These are phyloP conservation scores for Crithidia expoeki DNA, from an alignment of 208 protist species.

Conservation along the genomic window DNA sequence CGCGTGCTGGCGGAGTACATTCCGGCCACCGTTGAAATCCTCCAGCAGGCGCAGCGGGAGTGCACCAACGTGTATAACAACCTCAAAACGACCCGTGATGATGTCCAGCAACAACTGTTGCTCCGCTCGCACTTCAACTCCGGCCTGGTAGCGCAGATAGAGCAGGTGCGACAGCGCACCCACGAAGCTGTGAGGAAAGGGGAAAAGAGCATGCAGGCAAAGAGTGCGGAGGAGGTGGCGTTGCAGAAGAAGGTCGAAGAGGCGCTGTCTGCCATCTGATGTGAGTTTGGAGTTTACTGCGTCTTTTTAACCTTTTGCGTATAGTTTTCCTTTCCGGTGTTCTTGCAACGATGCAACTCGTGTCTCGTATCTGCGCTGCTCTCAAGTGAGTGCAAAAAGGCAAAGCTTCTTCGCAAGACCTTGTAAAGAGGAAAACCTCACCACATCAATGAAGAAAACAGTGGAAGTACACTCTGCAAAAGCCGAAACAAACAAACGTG, in stretches of 20 bases:
- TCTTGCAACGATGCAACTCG: no score
- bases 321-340: not conserved
- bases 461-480: no score
- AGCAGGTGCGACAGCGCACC: constrained; percentile 19
- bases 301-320: not conserved
- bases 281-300: not conserved
- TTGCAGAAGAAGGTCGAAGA: constrained; percentile 46
- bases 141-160: constrained; percentile 13
- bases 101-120: constrained; percentile 34
- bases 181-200: constrained; percentile 15
- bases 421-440: no score
- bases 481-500: no score
- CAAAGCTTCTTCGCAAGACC: no score
- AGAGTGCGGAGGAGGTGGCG: constrained; percentile 36
- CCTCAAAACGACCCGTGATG: constrained; percentile 14
- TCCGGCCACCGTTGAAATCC: constrained; percentile 7
- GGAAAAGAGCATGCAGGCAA: not conserved
- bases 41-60: constrained; percentile 18
- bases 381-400: no score
- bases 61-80: constrained; percentile 12
- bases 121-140: constrained; percentile 30
- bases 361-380: no score
- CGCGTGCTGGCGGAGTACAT: constrained; percentile 23
- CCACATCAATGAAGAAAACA: no score
- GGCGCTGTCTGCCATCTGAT: constrained; percentile 16